Evolutionary conservation across 768 basidiomycete genomes (phyloP).

Genomic region (Strobilomyces confusus): DNA sequence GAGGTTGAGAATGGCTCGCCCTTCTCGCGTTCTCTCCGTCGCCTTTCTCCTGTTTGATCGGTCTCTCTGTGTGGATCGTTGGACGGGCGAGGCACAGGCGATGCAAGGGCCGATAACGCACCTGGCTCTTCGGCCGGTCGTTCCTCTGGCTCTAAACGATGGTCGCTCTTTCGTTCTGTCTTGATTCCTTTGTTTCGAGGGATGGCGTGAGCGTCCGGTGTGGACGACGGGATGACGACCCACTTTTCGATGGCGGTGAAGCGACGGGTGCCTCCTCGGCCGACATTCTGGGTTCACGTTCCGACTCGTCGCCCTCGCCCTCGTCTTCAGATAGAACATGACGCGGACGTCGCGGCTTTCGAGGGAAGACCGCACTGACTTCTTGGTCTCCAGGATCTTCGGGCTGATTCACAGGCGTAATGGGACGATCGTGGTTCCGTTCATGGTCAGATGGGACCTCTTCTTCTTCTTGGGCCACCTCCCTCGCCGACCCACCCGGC

Average conservation of each 20-base stretch:
- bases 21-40: neutral
- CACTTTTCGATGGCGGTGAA: conserved; percentile 10
- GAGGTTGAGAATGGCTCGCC: neutral
- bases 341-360: conserved; percentile 2
- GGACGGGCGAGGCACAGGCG: neutral
- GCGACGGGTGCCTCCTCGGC: neutral
- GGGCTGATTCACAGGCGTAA: neutral
- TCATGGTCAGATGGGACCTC: conserved; percentile 4
- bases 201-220: neutral
- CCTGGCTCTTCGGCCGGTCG: neutral
- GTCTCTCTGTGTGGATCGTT: conserved; percentile 10
- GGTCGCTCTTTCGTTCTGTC: neutral
- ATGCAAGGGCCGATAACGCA: neutral
- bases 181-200: neutral
- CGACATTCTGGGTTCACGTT: neutral
- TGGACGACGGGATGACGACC: neutral
- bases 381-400: conserved; percentile 10
- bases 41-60: conserved; percentile 18
- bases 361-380: neutral
- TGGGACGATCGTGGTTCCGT: neutral
- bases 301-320: conserved; percentile 1
- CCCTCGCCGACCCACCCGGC: neutral
- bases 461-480: neutral
- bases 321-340: conserved; percentile 13
- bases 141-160: neutral